Base-by-base conservation (phyloP, 2,329 filamentous ascomycete genomes). In the Fusarium continuum region DNA sequence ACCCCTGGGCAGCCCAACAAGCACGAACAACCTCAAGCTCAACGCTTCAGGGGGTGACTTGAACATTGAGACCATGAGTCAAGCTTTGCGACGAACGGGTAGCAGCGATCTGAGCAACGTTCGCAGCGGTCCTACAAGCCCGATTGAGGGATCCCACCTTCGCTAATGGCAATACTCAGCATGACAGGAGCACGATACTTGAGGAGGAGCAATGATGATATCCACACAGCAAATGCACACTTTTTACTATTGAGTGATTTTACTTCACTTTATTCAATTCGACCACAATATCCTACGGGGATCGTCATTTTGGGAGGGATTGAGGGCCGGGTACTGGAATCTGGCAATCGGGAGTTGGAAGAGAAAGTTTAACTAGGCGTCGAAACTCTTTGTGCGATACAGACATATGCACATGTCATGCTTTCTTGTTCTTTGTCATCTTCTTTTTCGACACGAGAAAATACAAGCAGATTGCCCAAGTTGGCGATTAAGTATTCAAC, bases 1-100 rank as follows among this genome's bases (percentile, higher is more conserved):
- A 77, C 75, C 86, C 4, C 31, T 91, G 16, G 86, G 83, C 28
- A 92, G 90, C 73, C 90, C 89, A 16, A 82, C 81, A 22, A 83
- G 84, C 38, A 83, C 82, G 51, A 82, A 77, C 20, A 78, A 81
- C 53, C 79, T 85, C 47, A 68, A 66, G 20, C 55, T 64, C 48
- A 77, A 85, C 13, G 56, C 68, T 34, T 58, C 70, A 28, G 75
- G 82, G 43, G 80, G 81, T 58, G 93, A 97, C 62, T 80, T 97
- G 57, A 92, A 91, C 56, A 91, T 97, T 65, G 93, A 97, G 81
- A 97, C 93, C 5, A 96, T 97, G 93, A 85, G 89, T 47, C 93
- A 97, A 77, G 93, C 92, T 14, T 80, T 97, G 72, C 84, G 91
- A 72, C 89, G 91, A 75, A 96, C 93, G 13, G 91, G 88, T 38